phyloP scores from a whole-genome alignment of 1,284 basidiomycete species.

The Ceratobasidium sp. region DNA sequence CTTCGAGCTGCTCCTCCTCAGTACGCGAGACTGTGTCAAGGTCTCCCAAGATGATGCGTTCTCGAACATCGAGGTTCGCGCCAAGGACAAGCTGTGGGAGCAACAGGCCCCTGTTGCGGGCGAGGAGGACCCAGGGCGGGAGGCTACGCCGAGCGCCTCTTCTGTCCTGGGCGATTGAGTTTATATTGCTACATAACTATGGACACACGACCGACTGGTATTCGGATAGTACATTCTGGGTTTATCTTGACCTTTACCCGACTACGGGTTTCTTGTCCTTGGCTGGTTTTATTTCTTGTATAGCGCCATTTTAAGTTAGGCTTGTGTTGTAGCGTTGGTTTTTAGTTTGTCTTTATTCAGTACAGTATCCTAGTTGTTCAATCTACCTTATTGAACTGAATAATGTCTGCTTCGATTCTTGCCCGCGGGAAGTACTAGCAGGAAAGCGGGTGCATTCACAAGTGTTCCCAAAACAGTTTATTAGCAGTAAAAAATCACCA shows the following conservation, averaged over 20 bases:
- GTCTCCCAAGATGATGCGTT: slow-evolving; percentile 76
- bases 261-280: too few relatives aligned
- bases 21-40: slow-evolving; percentile 89
- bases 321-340: too few relatives aligned
- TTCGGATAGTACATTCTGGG: too few relatives aligned
- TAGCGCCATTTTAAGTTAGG: too few relatives aligned
- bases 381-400: background rate
- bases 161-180: slow-evolving; percentile 36
- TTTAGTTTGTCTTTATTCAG: slow-evolving; percentile 20
- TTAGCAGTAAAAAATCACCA: background rate
- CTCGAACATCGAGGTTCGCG: slow-evolving; percentile 85
- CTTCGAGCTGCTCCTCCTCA: slow-evolving; percentile 94
- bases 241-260: too few relatives aligned
- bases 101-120: slow-evolving; percentile 27
- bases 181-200: too few relatives aligned
- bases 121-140: slow-evolving; percentile 34
- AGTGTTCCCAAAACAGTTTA: background rate
- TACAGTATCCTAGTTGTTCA: slow-evolving; percentile 9
- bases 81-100: slow-evolving; percentile 85
- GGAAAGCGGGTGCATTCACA: too few relatives aligned
- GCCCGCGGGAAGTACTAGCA: background rate
- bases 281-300: too few relatives aligned
- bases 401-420: background rate
- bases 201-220: too few relatives aligned
- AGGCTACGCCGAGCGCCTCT: slow-evolving; percentile 36